Evolutionary conservation across 2,329 filamentous ascomycete species (phyloP).

Genomic region (Ascochyta koolunga): DNA sequence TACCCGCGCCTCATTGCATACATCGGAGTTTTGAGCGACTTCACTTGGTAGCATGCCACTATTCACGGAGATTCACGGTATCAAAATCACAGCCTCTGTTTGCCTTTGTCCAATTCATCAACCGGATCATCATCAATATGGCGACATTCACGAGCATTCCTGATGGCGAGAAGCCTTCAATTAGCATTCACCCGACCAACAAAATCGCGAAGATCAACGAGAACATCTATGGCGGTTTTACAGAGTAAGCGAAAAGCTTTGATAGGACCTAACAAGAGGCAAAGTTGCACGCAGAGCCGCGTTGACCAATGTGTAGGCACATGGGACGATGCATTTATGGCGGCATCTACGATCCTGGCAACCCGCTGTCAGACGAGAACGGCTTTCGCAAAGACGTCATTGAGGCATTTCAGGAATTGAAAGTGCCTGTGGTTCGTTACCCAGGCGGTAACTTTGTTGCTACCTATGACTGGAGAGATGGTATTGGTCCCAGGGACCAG

Average conservation of each 20-base stretch:
- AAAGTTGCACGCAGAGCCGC: conserved; percentile 8
- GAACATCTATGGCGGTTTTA: conserved; percentile 84
- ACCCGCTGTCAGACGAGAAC: conserved; percentile 72
- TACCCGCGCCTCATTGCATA: conserved; percentile 4
- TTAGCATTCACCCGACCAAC: conserved; percentile 69
- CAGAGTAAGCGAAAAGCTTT: conserved; percentile 64
- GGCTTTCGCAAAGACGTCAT: conserved; percentile 78
- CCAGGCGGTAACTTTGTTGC: conserved; percentile 85
- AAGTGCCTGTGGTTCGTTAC: conserved; percentile 78
- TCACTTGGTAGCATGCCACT: conserved; percentile 14
- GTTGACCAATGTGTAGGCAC: conserved; percentile 61
- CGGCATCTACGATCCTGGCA: conserved; percentile 80
- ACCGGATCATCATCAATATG: conserved; percentile 54
- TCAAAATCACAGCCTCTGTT: not conserved
- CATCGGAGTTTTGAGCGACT: conserved; percentile 19
- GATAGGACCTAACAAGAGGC: conserved; percentile 7
- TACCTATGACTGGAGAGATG: conserved; percentile 86
- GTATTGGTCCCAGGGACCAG: conserved; percentile 73
- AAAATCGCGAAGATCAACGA: conserved; percentile 76
- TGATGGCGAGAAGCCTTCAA: conserved; percentile 66
- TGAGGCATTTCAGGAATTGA: conserved; percentile 72
- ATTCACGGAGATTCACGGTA: conserved; percentile 1
- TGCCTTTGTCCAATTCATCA: conserved; percentile 2
- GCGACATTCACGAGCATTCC: conserved; percentile 73
- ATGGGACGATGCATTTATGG: conserved; percentile 91